Evolutionary conservation across 352 stramenopile genomes (phyloP), one percentile per base, ranked within the genome.

Genomic region (Phytophthora meadii): DNA sequence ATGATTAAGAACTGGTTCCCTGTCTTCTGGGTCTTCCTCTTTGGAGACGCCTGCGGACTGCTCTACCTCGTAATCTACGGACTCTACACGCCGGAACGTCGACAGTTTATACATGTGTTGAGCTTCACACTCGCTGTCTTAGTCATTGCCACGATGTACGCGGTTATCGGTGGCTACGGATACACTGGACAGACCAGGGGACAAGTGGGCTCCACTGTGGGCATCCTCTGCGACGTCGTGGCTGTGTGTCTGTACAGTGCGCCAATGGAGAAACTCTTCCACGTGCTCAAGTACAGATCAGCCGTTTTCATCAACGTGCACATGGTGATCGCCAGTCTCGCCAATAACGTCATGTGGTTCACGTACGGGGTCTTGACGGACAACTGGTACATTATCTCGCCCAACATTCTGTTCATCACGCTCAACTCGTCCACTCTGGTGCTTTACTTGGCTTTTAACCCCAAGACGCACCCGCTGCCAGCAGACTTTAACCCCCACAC

Each of bases 1-100:
- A 60, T 79, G 32, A 61, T 51, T 24, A 30, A 71, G 45, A 79
- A 82, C 54, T 76, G 66, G 49, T 81, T 84, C 59, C 70, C 70
- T 9, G 54, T 82, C 32, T 79, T 84, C 48, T 55, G 45, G 12
- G 73, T 65, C 22, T 78, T 72, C 32, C 24, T 75, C 12, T 74
- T 72, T 15, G 70, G 67, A 2, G 70, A 76, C 30, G 32, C 70
- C 30, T 59, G 44, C 3, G 54, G 57, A 3, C 42, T 66, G 37
- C 40, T 74, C 15, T 89, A 84, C 63, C 58, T 86, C 39, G 50
- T 63, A 1, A 61, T 86, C 15, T 88, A 84, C 62, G 85, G 79
- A 40, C 64, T 60, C 22, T 81, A 75, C 66, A 72, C 70, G 22
- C 52, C 63, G 4, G 68, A 78, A 15, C 72, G 56, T 12, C 46